Evolutionary conservation across 164 flowering plant genomes (phyloP), one percentile per base, ranked within the genome.

Genomic region (Stephania cephalantha): DNA sequence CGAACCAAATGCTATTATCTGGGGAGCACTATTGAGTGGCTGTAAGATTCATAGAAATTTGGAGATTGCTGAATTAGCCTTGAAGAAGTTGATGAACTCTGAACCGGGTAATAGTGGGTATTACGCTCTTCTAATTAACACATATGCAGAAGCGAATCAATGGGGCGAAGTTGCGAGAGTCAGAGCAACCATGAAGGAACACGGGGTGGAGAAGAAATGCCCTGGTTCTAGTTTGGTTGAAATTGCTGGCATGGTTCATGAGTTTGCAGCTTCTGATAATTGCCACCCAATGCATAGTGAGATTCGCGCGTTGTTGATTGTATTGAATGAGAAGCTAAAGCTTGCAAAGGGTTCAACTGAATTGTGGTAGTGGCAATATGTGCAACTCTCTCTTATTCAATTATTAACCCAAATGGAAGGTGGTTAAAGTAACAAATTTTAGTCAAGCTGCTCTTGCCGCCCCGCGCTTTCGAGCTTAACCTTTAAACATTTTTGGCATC

Each of bases 151-250:
- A 80, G 89, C 81, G 2, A 85, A 85, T 73, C 75, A 85, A 55
- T 94, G 98, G 97, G 71, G 72, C 17, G 91, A 94, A 73, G 97
- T 89, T 35, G 84, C 87, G 18, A 81, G 74, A 67, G 74, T 86
- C 13, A 83, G 95, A 81, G 68, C 74, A 48, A 46, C 29, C 29
- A 88, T 91, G 92, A 89, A 82, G 75, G 85, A 79, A 31, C 68
- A 75, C 18, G 85, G 90, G 10, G 85, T 88, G 44, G 88, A 85
- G 78, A 93, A 91, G 81, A 82, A 73, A 35, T 78, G 79, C 70
- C 95, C 94, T 15, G 98, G 94, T 6, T 86, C 84, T 10, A 93
- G 98, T 80, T 89, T 90, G 92, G 84, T 93, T 76, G 96, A 90
- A 81, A 69, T 90, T 77, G 85, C 76, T 8, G 83, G 82, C 30